These are phyloP conservation scores for Eucalyptus cloeziana DNA, from an alignment of 345 rosid genomes.

Conservation along the genomic window DNA sequence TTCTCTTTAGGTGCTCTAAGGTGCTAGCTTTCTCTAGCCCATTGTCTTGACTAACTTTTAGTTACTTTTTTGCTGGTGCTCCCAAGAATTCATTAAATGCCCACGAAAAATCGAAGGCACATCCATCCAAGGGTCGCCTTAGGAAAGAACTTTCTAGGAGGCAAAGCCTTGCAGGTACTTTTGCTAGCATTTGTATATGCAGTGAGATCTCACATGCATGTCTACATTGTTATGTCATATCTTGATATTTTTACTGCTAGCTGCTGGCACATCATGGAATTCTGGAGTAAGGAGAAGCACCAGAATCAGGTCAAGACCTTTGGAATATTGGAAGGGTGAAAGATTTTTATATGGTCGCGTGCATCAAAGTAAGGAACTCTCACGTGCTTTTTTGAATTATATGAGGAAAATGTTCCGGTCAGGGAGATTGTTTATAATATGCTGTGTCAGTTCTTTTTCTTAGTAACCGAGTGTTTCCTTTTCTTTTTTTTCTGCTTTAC, in stretches of 20 bases:
- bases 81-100: conserved; percentile 9
- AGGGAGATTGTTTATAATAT: background rate
- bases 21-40: background rate
- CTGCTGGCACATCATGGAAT: conserved; percentile 49
- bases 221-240: background rate
- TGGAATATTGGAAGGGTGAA: conserved; percentile 97
- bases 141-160: conserved; percentile 22
- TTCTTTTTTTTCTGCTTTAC: background rate
- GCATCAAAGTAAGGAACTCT: conserved; percentile 57
- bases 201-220: background rate
- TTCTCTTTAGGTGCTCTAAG: background rate
- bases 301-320: conserved; percentile 78
- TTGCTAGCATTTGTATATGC: background rate
- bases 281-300: conserved; percentile 74
- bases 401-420: background rate
- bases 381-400: background rate
- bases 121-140: conserved; percentile 15
- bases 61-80: background rate
- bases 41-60: background rate
- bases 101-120: conserved; percentile 8
- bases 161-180: conserved; percentile 82
- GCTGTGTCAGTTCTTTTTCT: background rate
- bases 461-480: background rate
- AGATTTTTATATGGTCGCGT: conserved; percentile 80
- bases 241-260: conserved; percentile 12